phyloP scores from a whole-genome alignment of 805 yeast species.

The Torulaspora gathmanii region DNA sequence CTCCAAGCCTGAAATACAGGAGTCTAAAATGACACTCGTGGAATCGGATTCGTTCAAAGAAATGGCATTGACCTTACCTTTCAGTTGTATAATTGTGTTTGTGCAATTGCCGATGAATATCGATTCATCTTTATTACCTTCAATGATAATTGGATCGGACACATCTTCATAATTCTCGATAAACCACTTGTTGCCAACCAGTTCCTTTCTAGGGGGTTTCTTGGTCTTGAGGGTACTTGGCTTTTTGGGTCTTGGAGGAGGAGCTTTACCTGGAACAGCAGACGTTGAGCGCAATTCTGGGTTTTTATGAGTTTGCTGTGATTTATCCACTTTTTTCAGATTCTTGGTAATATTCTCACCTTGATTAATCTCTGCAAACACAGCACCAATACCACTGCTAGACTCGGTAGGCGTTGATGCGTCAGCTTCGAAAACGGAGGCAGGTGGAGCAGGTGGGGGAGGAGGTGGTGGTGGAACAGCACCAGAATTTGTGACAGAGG shows the following conservation, averaged over 20 bases:
- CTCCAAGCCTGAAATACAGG: slow-evolving; percentile 82
- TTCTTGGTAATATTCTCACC: slow-evolving; percentile 83
- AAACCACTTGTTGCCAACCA: slow-evolving; percentile 85
- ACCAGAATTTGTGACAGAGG: slow-evolving; percentile 37
- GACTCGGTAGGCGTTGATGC: slow-evolving; percentile 27
- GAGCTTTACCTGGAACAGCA: slow-evolving; percentile 44
- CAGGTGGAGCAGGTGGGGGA: slow-evolving; percentile 90
- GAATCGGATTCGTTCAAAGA: slow-evolving; percentile 68
- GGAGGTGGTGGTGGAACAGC: slow-evolving; percentile 66
- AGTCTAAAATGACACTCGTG: slow-evolving; percentile 75
- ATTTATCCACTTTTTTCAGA: slow-evolving; percentile 85
- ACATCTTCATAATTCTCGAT: slow-evolving; percentile 72
- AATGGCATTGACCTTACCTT: slow-evolving; percentile 88
- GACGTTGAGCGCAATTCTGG: slow-evolving; percentile 67
- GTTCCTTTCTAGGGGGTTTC: slow-evolving; percentile 61
- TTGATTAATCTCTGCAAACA: slow-evolving; percentile 82
- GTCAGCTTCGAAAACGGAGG: slow-evolving; percentile 52
- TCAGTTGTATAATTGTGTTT: slow-evolving; percentile 69
- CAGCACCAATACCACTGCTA: slow-evolving; percentile 70
- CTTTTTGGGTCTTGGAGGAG: slow-evolving; percentile 80
- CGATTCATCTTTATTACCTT: slow-evolving; percentile 81
- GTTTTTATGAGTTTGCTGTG: slow-evolving; percentile 91
- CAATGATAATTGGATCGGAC: slow-evolving; percentile 51
- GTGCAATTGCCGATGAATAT: slow-evolving; percentile 80
- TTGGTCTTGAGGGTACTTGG: slow-evolving; percentile 55